These are phyloP conservation scores for Aspergillus sp. DNA, from an alignment of 2,329 filamentous ascomycete species.

Conservation along the genomic window DNA sequence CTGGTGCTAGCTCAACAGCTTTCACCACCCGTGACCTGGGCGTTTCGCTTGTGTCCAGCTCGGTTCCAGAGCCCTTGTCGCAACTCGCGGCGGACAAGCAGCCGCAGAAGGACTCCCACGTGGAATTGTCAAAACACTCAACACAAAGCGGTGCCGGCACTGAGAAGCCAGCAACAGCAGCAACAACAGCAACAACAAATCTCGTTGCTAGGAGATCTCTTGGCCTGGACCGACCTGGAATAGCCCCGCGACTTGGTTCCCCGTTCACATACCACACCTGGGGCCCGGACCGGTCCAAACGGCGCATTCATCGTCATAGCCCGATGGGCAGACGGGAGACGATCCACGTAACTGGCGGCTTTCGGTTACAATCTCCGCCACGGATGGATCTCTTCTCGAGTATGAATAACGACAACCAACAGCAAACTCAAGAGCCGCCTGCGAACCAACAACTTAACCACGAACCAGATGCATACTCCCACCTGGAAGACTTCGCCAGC, in stretches of 20 bases:
- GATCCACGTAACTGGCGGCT: constrained; percentile 35
- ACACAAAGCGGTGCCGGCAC: constrained; percentile 9
- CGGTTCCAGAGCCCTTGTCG: constrained; percentile 29
- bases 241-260: constrained; percentile 40
- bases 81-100: constrained; percentile 25
- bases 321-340: constrained; percentile 34
- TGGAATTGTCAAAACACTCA: constrained; percentile 32
- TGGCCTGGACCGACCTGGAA: constrained; percentile 12
- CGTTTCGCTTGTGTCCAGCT: constrained; percentile 37
- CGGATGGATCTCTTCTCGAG: constrained; percentile 48
- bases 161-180: not conserved
- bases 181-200: constrained; percentile 1
- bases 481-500: constrained; percentile 42
- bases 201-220: constrained; percentile 8
- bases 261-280: constrained; percentile 44
- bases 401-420: constrained; percentile 38
- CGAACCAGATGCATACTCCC: constrained; percentile 51
- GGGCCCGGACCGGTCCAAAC: constrained; percentile 36
- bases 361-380: constrained; percentile 44
- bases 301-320: constrained; percentile 22
- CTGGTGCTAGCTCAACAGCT: constrained; percentile 18
- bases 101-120: constrained; percentile 11
- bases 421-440: constrained; percentile 30
- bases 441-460: constrained; percentile 30
- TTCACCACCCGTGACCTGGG: constrained; percentile 40